Evolutionary conservation across 1,284 basidiomycete genomes (phyloP).

Genomic region (Cryptococcus wingfieldii): DNA sequence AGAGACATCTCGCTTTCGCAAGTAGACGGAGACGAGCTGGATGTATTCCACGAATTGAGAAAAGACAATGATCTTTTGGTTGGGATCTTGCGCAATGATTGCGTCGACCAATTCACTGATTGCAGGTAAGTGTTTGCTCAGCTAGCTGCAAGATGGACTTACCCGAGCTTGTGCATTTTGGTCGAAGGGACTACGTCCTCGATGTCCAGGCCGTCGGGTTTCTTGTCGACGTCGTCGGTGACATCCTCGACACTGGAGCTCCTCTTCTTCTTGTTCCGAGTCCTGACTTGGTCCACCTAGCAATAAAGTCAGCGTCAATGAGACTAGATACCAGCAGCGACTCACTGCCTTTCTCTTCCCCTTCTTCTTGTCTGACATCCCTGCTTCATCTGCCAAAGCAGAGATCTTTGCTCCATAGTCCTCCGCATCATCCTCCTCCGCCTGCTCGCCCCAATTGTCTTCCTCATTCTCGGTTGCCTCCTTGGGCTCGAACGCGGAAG

Average conservation of each 20-base stretch:
- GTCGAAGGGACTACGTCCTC: slow-evolving; percentile 33
- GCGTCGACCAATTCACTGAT: slow-evolving; percentile 27
- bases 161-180: slow-evolving; percentile 42
- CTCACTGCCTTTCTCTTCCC: slow-evolving; percentile 33
- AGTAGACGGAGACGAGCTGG: slow-evolving; percentile 31
- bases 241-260: slow-evolving; percentile 54
- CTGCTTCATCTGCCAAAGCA: slow-evolving; percentile 2
- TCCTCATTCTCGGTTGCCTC: slow-evolving; percentile 56
- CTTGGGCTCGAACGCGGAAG: slow-evolving; percentile 31
- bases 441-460: slow-evolving; percentile 54
- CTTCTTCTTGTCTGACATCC: slow-evolving; percentile 19
- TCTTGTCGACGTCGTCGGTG: slow-evolving; percentile 25
- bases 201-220: slow-evolving; percentile 15
- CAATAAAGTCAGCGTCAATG: background rate
- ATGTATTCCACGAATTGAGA: slow-evolving; percentile 46
- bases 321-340: background rate
- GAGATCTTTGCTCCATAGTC: slow-evolving; percentile 37
- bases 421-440: slow-evolving; percentile 13
- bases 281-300: background rate
- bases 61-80: slow-evolving; percentile 36
- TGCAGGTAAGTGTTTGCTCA: background rate
- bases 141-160: slow-evolving; percentile 4
- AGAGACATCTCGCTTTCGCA: slow-evolving; percentile 23
- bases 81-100: slow-evolving; percentile 25
- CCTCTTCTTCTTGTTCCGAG: slow-evolving; percentile 3